A percentile compares a stretch with the other conserved stretches of the same genome.
phyloP scores from a whole-genome alignment of 75 land plant species.

The Pinus tabuliformis region DNA sequence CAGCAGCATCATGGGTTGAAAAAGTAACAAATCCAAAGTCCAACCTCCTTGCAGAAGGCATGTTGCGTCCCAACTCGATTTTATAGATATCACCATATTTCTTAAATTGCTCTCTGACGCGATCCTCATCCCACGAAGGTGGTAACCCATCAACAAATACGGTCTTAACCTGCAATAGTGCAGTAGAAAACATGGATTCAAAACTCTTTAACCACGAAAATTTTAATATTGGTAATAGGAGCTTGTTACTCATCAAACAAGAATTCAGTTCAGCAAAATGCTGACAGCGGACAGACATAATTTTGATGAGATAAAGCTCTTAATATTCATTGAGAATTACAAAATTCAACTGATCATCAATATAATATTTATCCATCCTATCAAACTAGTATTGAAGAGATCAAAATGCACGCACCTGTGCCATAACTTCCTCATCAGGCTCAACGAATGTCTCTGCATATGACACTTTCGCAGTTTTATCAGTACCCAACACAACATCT shows the following conservation, averaged over 20 bases:
- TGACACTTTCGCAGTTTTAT: constrained; percentile 46
- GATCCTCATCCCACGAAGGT: constrained; percentile 86
- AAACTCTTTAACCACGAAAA: neutral
- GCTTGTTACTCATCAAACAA: neutral
- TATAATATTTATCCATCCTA: too few species aligned
- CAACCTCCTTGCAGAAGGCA: constrained; percentile 76
- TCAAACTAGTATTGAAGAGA: neutral
- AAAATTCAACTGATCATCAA: too few species aligned
- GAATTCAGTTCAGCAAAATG: neutral
- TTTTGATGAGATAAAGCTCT: neutral
- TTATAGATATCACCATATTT: constrained; percentile 72
- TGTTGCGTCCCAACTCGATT: constrained; percentile 79
- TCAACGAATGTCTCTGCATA: constrained; percentile 60
- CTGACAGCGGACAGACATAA: neutral
- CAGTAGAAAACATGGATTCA: neutral
- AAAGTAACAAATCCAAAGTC: constrained; percentile 94
- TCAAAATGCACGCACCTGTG: constrained; percentile 28
- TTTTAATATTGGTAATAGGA: too few species aligned
- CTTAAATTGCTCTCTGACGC: constrained; percentile 61
- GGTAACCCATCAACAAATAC: constrained; percentile 86
- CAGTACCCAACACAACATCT: constrained; percentile 46
- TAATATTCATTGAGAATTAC: too few species aligned
- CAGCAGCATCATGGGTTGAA: constrained; percentile 75
- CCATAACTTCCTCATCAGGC: constrained; percentile 62
- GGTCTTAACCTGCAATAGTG: constrained; percentile 65